Percentiles rank a stretch among this genome's conserved stretches.
Evolutionary conservation across 2,329 filamentous ascomycete species (phyloP).

Genomic region (Diaporthe longicolla): DNA sequence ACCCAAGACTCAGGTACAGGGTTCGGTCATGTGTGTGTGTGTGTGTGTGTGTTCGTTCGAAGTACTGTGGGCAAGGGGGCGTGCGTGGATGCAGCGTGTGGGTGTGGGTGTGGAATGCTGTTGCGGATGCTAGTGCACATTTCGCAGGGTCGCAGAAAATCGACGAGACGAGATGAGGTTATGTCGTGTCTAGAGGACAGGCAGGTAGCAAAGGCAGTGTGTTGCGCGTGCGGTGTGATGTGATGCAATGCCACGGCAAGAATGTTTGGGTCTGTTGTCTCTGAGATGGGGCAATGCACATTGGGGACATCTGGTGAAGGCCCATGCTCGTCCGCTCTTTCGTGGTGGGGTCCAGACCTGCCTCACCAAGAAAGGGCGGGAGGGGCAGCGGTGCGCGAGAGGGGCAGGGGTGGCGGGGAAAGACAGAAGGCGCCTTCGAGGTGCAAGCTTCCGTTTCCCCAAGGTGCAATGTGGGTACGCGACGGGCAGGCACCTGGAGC

Average conservation of each 20-base stretch:
- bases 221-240: conserved; percentile 9
- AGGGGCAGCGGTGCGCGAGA: neutral
- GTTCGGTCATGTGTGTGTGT: conserved; percentile 16
- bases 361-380: conserved; percentile 35
- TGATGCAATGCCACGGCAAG: conserved; percentile 22
- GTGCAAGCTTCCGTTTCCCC: conserved; percentile 9
- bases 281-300: conserved; percentile 3
- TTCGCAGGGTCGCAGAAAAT: conserved; percentile 10
- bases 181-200: conserved; percentile 12
- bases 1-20: neutral
- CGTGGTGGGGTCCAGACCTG: conserved; percentile 32
- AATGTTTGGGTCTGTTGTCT: conserved; percentile 16
- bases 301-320: neutral
- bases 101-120: neutral
- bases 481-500: conserved; percentile 1
- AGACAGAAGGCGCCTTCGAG: neutral
- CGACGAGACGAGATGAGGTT: conserved; percentile 33
- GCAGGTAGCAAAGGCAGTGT: neutral
- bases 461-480: neutral
- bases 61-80: neutral
- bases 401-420: conserved; percentile 20
- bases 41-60: neutral
- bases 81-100: too few relatives aligned
- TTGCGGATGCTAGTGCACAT: too few relatives aligned
- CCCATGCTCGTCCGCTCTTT: conserved; percentile 33